phyloP scores from a whole-genome alignment of 257 asterid genomes.

The Petrea volubilis region DNA sequence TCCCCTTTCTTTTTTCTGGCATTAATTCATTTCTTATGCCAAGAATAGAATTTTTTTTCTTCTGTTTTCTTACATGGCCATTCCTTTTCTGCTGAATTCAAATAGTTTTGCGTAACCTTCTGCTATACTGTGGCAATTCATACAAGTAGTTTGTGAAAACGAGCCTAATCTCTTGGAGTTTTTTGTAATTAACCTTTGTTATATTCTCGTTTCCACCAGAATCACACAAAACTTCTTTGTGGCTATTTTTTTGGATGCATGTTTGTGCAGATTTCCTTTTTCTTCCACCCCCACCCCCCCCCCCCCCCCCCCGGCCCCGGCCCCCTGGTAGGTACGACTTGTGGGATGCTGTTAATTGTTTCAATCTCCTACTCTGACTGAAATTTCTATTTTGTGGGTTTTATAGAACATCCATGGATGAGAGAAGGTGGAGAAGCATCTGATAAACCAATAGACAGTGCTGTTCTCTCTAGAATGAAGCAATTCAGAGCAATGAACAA shows the following conservation, averaged over 20 bases:
- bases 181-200: too few species aligned
- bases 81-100: neutral
- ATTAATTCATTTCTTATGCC: neutral
- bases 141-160: too few species aligned
- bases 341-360: neutral
- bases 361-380: neutral
- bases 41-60: neutral
- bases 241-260: neutral
- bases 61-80: neutral
- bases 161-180: too few species aligned
- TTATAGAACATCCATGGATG: constrained; percentile 84
- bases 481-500: constrained; percentile 96
- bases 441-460: constrained; percentile 81
- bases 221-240: neutral
- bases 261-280: too few species aligned
- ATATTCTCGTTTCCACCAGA: neutral
- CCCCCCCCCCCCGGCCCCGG: too few species aligned
- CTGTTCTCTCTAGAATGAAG: constrained; percentile 89
- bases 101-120: neutral
- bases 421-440: constrained; percentile 86
- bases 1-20: neutral
- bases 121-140: too few species aligned
- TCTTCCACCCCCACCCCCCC: too few species aligned
- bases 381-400: constrained; percentile 1
- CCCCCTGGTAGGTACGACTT: too few species aligned